These are phyloP conservation scores for Botryotinia calthae DNA, from an alignment of 2,329 filamentous ascomycete species.

Conservation along the genomic window DNA sequence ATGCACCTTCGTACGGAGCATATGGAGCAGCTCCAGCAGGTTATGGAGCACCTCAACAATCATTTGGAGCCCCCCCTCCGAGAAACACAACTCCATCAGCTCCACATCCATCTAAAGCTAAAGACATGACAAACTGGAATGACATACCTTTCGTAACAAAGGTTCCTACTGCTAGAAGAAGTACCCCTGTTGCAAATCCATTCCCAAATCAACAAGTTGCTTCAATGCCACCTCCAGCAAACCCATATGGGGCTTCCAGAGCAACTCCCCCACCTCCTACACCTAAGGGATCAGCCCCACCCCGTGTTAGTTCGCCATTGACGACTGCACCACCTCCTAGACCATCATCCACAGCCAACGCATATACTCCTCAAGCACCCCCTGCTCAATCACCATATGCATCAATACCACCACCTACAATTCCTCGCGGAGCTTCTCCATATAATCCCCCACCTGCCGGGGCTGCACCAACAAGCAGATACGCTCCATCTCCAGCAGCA, in stretches of 20 bases:
- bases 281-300: slow-evolving; percentile 72
- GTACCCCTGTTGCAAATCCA: slow-evolving; percentile 59
- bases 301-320: slow-evolving; percentile 71
- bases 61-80: slow-evolving; percentile 56
- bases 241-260: slow-evolving; percentile 56
- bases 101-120: slow-evolving; percentile 66
- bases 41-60: slow-evolving; percentile 39
- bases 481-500: slow-evolving; percentile 64
- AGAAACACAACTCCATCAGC: slow-evolving; percentile 66
- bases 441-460: slow-evolving; percentile 77
- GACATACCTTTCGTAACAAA: slow-evolving; percentile 86
- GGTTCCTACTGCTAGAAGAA: slow-evolving; percentile 64
- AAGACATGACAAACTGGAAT: slow-evolving; percentile 84
- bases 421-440: slow-evolving; percentile 75
- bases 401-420: slow-evolving; percentile 51
- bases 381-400: slow-evolving; percentile 42
- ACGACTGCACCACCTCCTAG: slow-evolving; percentile 48
- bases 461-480: slow-evolving; percentile 69
- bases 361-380: slow-evolving; percentile 60
- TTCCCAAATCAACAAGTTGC: slow-evolving; percentile 65
- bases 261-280: slow-evolving; percentile 73
- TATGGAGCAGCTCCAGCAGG: slow-evolving; percentile 35
- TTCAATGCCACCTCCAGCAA: slow-evolving; percentile 55
- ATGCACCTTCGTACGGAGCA: slow-evolving; percentile 35
- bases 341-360: slow-evolving; percentile 57